These are phyloP conservation scores for Eucalyptus erythrocorys DNA, from an alignment of 345 rosid genomes.

Conservation along the genomic window DNA sequence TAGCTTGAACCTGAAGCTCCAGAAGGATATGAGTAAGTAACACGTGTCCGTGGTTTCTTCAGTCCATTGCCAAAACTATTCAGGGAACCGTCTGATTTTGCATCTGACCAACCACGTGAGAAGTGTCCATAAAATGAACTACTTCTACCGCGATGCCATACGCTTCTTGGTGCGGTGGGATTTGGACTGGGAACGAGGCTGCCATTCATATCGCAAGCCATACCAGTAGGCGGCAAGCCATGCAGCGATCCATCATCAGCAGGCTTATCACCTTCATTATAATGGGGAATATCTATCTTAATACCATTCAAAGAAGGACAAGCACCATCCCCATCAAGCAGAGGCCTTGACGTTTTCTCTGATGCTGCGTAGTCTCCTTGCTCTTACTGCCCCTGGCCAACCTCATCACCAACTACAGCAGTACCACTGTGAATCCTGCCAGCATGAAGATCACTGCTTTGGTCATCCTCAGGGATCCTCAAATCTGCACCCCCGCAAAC, in stretches of 20 bases:
- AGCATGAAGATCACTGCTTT: not conserved
- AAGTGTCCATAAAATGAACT: conserved; percentile 29
- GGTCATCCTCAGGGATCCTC: not conserved
- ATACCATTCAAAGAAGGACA: conserved; percentile 21
- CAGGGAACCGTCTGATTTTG: conserved; percentile 39
- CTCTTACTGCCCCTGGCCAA: not conserved
- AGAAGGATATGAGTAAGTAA: conserved; percentile 68
- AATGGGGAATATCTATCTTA: conserved; percentile 46
- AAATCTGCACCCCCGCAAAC: not conserved
- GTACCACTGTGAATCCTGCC: conserved; percentile 10
- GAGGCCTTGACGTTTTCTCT: conserved; percentile 1
- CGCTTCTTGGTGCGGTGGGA: conserved; percentile 79
- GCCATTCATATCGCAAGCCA: conserved; percentile 22
- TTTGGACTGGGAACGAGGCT: conserved; percentile 54
- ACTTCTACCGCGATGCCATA: conserved; percentile 59
- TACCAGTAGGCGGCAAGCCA: conserved; percentile 29
- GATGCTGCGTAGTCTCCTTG: not conserved
- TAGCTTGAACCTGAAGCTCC: conserved; percentile 52
- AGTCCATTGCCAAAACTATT: conserved; percentile 69
- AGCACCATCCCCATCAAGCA: conserved; percentile 18
- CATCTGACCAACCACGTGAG: conserved; percentile 66
- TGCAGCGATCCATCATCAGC: conserved; percentile 7
- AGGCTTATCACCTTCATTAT: conserved; percentile 21
- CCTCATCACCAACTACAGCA: conserved; percentile 3
- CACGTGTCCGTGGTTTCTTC: conserved; percentile 81